These are phyloP conservation scores for Pleurotus platypus DNA, from an alignment of 768 basidiomycete genomes.

Conservation along the genomic window DNA sequence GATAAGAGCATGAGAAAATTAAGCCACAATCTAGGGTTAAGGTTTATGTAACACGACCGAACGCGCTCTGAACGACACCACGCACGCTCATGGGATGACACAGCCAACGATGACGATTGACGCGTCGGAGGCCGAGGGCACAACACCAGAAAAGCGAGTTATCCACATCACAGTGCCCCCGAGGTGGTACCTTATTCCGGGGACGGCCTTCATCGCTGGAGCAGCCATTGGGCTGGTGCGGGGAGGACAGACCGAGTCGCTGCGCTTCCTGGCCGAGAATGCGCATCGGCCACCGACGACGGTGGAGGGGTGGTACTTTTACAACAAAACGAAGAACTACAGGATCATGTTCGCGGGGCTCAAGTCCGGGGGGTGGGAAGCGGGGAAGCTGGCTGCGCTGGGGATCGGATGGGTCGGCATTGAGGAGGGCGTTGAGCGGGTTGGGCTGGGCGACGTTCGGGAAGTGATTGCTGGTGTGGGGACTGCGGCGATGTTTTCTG, in stretches of 20 bases:
- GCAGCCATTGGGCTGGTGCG: conserved; percentile 70
- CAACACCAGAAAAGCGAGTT: conserved; percentile 12
- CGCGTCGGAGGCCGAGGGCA: conserved; percentile 11
- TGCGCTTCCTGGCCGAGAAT: conserved; percentile 90
- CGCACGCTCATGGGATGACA: conserved; percentile 4
- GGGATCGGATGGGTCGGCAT: conserved; percentile 40
- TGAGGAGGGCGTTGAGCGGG: conserved; percentile 34
- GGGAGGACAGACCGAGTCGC: conserved; percentile 63
- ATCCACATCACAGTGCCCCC: conserved; percentile 44
- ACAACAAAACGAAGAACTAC: conserved; percentile 96
- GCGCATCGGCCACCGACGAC: conserved; percentile 84
- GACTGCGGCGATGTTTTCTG: conserved; percentile 56
- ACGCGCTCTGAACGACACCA: background rate
- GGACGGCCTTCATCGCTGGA: conserved; percentile 57
- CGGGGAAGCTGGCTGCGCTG: conserved; percentile 38
- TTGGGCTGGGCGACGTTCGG: conserved; percentile 37
- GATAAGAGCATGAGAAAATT: background rate
- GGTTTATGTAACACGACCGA: background rate
- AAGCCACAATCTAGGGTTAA: conserved; percentile 1
- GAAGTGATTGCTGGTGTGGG: conserved; percentile 64
- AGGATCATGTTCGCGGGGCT: conserved; percentile 71
- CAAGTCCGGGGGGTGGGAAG: conserved; percentile 61
- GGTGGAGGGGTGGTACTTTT: conserved; percentile 90
- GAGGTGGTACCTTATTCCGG: conserved; percentile 61
- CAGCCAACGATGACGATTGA: conserved; percentile 5